Base-by-base conservation (phyloP, 179 eudicot genomes). In the Patellifolia procumbens region DNA sequence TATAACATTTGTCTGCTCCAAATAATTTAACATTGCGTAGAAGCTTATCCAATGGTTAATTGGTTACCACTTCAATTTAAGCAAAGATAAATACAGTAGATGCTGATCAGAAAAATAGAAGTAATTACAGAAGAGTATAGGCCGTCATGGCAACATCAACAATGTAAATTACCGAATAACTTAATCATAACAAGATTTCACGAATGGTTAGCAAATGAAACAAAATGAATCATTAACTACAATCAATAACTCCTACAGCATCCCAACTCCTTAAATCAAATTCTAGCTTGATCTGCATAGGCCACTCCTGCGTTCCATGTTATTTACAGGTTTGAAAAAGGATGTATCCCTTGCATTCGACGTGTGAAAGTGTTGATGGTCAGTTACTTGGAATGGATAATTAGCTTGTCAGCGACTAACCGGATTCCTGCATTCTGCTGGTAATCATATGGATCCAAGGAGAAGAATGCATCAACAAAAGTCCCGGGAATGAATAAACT, bases 351-450 rank as follows among this genome's bases (percentile, higher is more conserved):
- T 46, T 55, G 53, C 4, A 55, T 64, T 56, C 7, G 32, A 76
- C 53, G 29, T 67, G 70, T 74, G 32, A 45, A 48, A 69, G n/a
- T n/a, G n/a, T n/a, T 2, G 29, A 26, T 34, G 12, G 9, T n/a
- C 12, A 15, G 59, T 86, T 78, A 86, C 56, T 76, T 82, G 24
- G 91, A 81, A 74, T 84, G 88, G 49, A 91, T 74, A 37, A 88
- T 80, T 82, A 96, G 51, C 77, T 93, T 91, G 70, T 87, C 88
- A 9, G 98, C 96, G 34, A 93, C 96, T 81, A 94, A 73, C 28
- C 96, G 87, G 73, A 96, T 87, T 69, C 99, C 99, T 49, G 97
- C 92, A 72, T 73, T 87, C 79, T 90, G 99, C 78, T 89, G 96
- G 81, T 82, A 89, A 83, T 96, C 99, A 73, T 91, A 96, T 10